Percentiles rank a stretch among this genome's conserved stretches.
Evolutionary conservation across 805 yeast genomes (phyloP).

Genomic region (Isabelozyma gotoi): DNA sequence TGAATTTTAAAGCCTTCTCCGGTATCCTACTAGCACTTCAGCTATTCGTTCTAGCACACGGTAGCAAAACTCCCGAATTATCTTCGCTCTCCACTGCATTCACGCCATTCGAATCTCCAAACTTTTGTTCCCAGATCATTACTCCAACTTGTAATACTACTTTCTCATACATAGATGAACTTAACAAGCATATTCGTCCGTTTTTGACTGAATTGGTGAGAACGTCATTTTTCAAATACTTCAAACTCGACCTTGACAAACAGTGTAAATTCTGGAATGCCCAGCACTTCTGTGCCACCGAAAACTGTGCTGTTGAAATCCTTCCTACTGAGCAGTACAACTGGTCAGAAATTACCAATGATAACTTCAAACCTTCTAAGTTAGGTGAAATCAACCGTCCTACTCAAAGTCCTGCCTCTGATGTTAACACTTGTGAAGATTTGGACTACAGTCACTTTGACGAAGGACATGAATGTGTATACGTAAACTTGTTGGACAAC

Average conservation of each 20-base stretch:
- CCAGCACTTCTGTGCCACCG: constrained; percentile 79
- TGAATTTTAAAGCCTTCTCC: not conserved
- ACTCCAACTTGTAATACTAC: constrained; percentile 47
- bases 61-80: not conserved
- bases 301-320: constrained; percentile 87
- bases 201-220: constrained; percentile 56
- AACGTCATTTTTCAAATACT: constrained; percentile 84
- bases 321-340: constrained; percentile 63
- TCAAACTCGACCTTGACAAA: constrained; percentile 77
- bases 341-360: constrained; percentile 53
- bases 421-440: constrained; percentile 35
- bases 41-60: not conserved
- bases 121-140: constrained; percentile 44
- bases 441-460: constrained; percentile 71
- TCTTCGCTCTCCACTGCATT: constrained; percentile 5
- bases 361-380: constrained; percentile 69
- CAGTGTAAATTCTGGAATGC: constrained; percentile 87
- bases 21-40: not conserved
- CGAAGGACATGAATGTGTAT: constrained; percentile 67
- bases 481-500: constrained; percentile 81
- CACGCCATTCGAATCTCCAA: constrained; percentile 42
- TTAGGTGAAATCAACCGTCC: constrained; percentile 48
- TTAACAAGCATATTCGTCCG: constrained; percentile 41
- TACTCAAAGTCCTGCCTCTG: constrained; percentile 9
- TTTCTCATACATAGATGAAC: constrained; percentile 39